Evolutionary conservation across 2,329 filamentous ascomycete genomes (phyloP), one percentile per base, ranked within the genome.

Genomic region (Periconia sp.): DNA sequence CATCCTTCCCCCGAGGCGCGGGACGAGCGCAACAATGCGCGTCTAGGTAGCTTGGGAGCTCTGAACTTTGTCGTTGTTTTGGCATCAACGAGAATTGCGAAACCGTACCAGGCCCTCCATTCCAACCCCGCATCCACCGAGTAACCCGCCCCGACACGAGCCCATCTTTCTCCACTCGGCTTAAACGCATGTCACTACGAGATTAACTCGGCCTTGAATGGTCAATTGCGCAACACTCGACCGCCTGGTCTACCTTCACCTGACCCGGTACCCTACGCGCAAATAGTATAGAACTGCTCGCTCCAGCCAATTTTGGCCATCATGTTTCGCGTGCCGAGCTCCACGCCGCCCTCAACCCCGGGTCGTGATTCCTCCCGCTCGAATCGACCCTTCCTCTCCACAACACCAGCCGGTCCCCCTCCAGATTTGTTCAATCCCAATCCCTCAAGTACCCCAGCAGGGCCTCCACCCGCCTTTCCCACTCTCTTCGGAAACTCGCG

Each of bases 391-490:
- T 70, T 73, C 41, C 75, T 80, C 43, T 85, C 83, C 6, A 84
- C 82, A 18, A 85, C 83, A 15, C 83, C 83, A 49, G 81, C 81
- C 45, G 83, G 82, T 41, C 78, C 76, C 53, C 82, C 83, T 1
- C 82, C 82, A 23, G 20, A 23, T 5, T 23, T 33, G 5, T 81
- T 80, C 43, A 53, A 31, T 14, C 61, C 60, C 19, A 57, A 77
- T 75, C 56, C 65, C 43, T 84, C 82, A n/a, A 83, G 83, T 50
- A 85, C 82, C 19, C 83, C 83, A 31, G 76, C 78, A 52, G 82
- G 80, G 2, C 76, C 76, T 18, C 82, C 82, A 45, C 80, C 81
- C 27, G 78, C 79, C 7, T 56, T 60, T 50, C 60, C 49, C 57
- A 60, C 76, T 42, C 62, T 80, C 18, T 80, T 83, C 59, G 79